Evolutionary conservation across 2,329 filamentous ascomycete species (phyloP), one percentile per base, ranked within the genome.

Genomic region (Diaporthe vexans): DNA sequence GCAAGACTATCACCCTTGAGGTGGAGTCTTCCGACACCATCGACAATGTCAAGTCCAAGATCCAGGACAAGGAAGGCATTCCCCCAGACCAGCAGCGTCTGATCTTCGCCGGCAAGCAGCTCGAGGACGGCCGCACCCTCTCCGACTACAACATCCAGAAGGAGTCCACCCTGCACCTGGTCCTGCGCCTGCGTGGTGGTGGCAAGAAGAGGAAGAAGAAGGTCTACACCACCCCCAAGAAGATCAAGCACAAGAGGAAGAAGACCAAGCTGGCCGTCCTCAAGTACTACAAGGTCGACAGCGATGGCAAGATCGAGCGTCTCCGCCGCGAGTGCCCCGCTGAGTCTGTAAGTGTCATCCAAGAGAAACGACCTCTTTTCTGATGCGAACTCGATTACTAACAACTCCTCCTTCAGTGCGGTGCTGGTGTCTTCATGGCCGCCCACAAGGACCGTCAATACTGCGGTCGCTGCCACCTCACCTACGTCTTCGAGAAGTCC

Each of bases 241-340:
- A 99, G 95, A 99, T 99, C 94, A 99, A 99, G 97, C 97, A 99
- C 94, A 99, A 99, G 95, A 94, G 95, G 91, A 99, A 98, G 95
- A 99, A 99, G 96, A 98, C 94, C 93, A 99, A 99, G 94, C 91
- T 99, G 87, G 97, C 97, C 84, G 96, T 99, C 82, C 95, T 99
- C 88, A 99, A 99, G 94, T 99, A 99, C 94, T 99, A 99, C 94
- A 99, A 99, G 94, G 97, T 99, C 83, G 97, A 98, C 88, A 95
- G 94, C 83, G 97, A 99, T 84, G 97, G 97, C 89, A 98, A 98
- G 94, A 98, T 99, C 83, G 97, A 99, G 94, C 97, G 97, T 85
- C 93, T 99, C 81, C 93, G 97, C 86, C 93, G 97, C 88, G 97
- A 99, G 92, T 99, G 97, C 91, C 97, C 97, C 80, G 89, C 91